These are phyloP conservation scores for Cicer pinnatifidum DNA, from an alignment of 306 rosid genomes.

Conservation along the genomic window DNA sequence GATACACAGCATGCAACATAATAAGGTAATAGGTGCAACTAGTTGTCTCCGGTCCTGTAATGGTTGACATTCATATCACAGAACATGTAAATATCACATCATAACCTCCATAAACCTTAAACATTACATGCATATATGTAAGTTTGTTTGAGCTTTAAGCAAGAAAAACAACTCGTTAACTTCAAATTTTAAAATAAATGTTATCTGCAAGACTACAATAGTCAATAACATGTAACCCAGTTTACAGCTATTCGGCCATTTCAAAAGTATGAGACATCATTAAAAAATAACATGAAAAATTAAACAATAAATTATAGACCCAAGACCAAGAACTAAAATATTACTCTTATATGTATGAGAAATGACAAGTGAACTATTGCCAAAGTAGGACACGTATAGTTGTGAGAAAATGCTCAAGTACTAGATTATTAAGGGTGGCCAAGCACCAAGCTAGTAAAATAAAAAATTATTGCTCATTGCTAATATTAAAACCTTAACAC, in stretches of 20 bases:
- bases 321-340: not conserved
- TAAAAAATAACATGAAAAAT: not conserved
- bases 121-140: not conserved
- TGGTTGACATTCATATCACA: constrained; percentile 10
- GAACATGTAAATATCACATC: not conserved
- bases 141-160: not conserved
- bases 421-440: not conserved
- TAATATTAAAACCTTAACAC: not conserved
- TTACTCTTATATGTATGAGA: constrained; percentile 6
- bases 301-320: not conserved
- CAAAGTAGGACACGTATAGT: constrained; percentile 5
- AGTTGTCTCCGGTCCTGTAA: constrained; percentile 8
- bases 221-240: not conserved
- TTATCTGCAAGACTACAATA: not conserved
- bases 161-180: not conserved
- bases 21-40: not conserved
- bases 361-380: not conserved
- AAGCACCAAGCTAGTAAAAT: not conserved
- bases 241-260: too few species aligned
- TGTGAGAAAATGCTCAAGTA: not conserved
- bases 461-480: not conserved
- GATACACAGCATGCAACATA: constrained; percentile 11
- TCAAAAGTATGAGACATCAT: too few species aligned
- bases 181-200: constrained; percentile 31
- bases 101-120: constrained; percentile 7